These are phyloP conservation scores for Cutaneotrichosporon spelunceum DNA, from an alignment of 1,284 basidiomycete genomes.

Conservation along the genomic window DNA sequence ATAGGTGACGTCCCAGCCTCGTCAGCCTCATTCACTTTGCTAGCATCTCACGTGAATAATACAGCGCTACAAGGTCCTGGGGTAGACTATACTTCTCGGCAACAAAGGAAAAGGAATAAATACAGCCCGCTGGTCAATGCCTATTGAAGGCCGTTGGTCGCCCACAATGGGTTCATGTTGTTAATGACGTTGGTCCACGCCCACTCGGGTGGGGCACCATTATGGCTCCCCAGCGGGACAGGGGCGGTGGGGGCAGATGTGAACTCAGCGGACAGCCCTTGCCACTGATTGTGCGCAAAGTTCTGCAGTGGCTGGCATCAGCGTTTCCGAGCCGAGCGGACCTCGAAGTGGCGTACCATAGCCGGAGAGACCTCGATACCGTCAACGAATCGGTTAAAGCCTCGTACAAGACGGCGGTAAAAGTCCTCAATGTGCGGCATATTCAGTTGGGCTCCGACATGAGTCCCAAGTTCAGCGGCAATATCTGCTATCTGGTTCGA, in stretches of 20 bases:
- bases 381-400: background rate
- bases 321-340: background rate
- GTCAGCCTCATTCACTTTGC: too few species aligned
- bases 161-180: background rate
- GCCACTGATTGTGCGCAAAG: slow-evolving; percentile 1
- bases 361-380: background rate
- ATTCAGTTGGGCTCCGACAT: background rate
- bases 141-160: background rate
- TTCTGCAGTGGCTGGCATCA: slow-evolving; percentile 1
- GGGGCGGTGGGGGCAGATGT: background rate
- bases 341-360: background rate
- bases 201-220: background rate
- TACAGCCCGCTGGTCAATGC: background rate
- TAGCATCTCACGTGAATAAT: too few species aligned
- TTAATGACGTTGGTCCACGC: background rate
- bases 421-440: slow-evolving; percentile 9
- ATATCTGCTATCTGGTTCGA: background rate
- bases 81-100: too few species aligned
- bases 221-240: background rate
- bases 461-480: background rate
- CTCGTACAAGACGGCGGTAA: slow-evolving; percentile 6
- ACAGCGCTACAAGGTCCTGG: too few species aligned
- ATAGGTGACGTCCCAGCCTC: too few species aligned
- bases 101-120: background rate
- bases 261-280: background rate